Percentiles rank a stretch among this genome's conserved stretches.
Conservation (phyloP, 805 yeast genomes). For the Schwanniomyces polymorphus region DNA sequence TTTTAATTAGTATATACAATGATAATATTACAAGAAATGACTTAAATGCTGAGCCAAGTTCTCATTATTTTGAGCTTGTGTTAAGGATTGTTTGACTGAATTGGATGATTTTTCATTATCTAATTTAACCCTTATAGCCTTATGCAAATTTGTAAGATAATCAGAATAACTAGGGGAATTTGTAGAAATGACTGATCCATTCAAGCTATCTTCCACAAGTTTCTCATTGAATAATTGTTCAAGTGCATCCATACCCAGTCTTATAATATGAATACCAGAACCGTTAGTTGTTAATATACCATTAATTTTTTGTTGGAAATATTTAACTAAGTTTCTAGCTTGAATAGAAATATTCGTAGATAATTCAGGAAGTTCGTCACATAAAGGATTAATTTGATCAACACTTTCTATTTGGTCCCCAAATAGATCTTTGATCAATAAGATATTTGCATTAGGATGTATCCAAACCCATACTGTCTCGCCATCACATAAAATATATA, state of each 20-base stretch:
- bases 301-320: slow-evolving; percentile 40
- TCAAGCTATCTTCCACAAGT: slow-evolving; percentile 69
- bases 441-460: slow-evolving; percentile 65
- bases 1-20: background rate
- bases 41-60: slow-evolving; percentile 36
- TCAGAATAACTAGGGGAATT: slow-evolving; percentile 58
- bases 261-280: slow-evolving; percentile 56
- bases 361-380: slow-evolving; percentile 65
- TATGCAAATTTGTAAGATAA: slow-evolving; percentile 68
- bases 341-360: slow-evolving; percentile 70
- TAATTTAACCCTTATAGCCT: slow-evolving; percentile 52
- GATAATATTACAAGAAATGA: background rate
- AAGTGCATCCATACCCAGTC: slow-evolving; percentile 64
- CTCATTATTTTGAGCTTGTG: slow-evolving; percentile 24
- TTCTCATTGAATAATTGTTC: slow-evolving; percentile 52
- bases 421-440: slow-evolving; percentile 71
- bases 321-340: slow-evolving; percentile 61
- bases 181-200: slow-evolving; percentile 38
- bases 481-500: slow-evolving; percentile 76
- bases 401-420: slow-evolving; percentile 52
- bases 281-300: slow-evolving; percentile 27
- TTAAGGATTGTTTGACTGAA: slow-evolving; percentile 26
- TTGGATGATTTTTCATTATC: slow-evolving; percentile 44
- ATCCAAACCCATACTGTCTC: slow-evolving; percentile 59
- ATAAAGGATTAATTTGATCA: slow-evolving; percentile 46